These are phyloP conservation scores for Hebeloma cylindrosporum DNA, from an alignment of 768 basidiomycete species.

Conservation along the genomic window DNA sequence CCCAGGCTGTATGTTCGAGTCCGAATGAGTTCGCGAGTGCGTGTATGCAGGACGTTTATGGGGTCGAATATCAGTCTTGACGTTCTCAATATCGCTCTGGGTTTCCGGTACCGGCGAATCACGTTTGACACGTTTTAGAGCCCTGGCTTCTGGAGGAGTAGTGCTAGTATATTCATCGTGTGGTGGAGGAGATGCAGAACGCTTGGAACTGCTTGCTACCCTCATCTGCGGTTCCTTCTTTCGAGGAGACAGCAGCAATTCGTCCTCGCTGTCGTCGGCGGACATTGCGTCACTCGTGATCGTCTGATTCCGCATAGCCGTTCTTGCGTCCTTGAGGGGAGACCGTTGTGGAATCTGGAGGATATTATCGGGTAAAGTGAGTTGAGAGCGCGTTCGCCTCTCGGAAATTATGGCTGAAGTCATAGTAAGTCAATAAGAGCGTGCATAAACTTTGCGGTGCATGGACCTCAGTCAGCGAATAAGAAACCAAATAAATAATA, in stretches of 20 bases:
- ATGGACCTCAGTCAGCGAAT: conserved; percentile 5
- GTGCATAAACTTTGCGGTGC: conserved; percentile 3
- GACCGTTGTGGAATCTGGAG: conserved; percentile 46
- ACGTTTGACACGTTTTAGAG: conserved; percentile 38
- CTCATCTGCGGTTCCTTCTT: conserved; percentile 27
- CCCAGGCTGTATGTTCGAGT: conserved; percentile 25
- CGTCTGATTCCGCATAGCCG: conserved; percentile 30
- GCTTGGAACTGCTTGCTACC: conserved; percentile 30
- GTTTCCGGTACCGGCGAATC: conserved; percentile 17
- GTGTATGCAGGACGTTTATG: conserved; percentile 13
- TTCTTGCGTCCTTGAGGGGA: conserved; percentile 54
- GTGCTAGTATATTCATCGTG: conserved; percentile 28
- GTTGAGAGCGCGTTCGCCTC: conserved; percentile 53
- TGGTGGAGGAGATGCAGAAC: conserved; percentile 40
- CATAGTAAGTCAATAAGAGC: conserved; percentile 18
- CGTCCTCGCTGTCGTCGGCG: conserved; percentile 43
- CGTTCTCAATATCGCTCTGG: conserved; percentile 17
- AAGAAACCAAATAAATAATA: not conserved
- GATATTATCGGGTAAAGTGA: conserved; percentile 46
- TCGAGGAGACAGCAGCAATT: conserved; percentile 45
- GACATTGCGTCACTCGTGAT: conserved; percentile 8
- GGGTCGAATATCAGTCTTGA: conserved; percentile 7
- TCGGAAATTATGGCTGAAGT: conserved; percentile 27
- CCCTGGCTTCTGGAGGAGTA: conserved; percentile 30
- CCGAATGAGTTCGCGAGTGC: conserved; percentile 38